Base-by-base conservation (phyloP, 75 land plant genomes). In the Ceratopteris richardii region DNA sequence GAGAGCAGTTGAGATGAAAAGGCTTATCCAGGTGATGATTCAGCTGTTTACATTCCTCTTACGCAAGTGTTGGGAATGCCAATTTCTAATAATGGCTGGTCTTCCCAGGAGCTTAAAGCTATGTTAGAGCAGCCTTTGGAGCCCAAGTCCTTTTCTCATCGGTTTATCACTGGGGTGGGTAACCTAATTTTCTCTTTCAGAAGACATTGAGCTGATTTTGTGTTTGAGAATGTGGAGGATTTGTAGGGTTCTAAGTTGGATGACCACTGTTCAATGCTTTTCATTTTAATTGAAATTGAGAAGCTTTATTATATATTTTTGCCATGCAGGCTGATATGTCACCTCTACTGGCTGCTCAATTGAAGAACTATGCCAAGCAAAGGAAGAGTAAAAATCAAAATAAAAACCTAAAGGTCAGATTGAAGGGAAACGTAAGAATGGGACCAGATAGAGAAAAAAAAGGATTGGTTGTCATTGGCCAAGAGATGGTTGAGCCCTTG, bases 1-100 rank as follows among this genome's bases (percentile, higher is more conserved):
- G 20, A 67, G 42, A 31, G 75, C 75, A 28, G 2, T 56, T 20
- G 54, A 71, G 19, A 63, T 82, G 26, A 80, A 75, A 47, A 76
- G 70, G 27, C 54, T 86, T 26, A 79, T 90, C 65, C 80, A 90
- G 90, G 96, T 85, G n/a, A n/a, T n/a, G n/a, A n/a, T n/a, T n/a
- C n/a, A n/a, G n/a, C n/a, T n/a, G n/a, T n/a, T 20, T n/a, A 21
- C 1, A 44, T 26, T 57, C 10, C 22, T 21, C n/a, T n/a, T n/a
- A n/a, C n/a, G n/a, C n/a, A n/a, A n/a, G n/a, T n/a, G n/a, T n/a
- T n/a, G n/a, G n/a, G n/a, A n/a, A n/a, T n/a, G n/a, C n/a, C n/a
- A n/a, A n/a, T n/a, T n/a, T n/a, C n/a, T n/a, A n/a, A n/a, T n/a
- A n/a, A n/a, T 66, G 24, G 17, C 23, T 57, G 67, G 14, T 43